A percentile compares a stretch with the other conserved stretches of the same genome.
Evolutionary conservation across 2,329 filamentous ascomycete genomes (phyloP).

Genomic region (Graphium sp.): DNA sequence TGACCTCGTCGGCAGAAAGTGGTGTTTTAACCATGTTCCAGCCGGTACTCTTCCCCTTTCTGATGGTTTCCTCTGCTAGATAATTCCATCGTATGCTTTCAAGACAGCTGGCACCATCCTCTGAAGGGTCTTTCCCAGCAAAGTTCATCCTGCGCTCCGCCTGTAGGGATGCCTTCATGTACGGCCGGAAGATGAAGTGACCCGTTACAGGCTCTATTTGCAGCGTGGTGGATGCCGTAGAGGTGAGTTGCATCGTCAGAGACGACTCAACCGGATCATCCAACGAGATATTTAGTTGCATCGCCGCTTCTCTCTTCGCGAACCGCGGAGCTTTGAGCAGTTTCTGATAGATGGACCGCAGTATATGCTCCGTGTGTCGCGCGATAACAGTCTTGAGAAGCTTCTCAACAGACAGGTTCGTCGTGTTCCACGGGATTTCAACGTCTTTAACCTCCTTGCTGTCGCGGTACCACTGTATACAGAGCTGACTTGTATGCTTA

Average conservation of each 20-base stretch:
- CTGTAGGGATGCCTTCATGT: constrained; percentile 33
- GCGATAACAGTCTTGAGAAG: constrained; percentile 62
- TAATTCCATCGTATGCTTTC: constrained; percentile 45
- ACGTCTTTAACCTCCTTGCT: constrained; percentile 55
- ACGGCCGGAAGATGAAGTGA: constrained; percentile 53
- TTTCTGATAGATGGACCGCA: constrained; percentile 47
- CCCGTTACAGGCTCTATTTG: constrained; percentile 67
- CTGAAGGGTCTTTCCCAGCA: constrained; percentile 32
- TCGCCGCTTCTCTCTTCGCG: constrained; percentile 35
- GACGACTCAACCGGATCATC: constrained; percentile 49
- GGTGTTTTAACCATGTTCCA: constrained; percentile 40
- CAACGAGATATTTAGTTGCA: constrained; percentile 39
- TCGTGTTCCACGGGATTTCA: constrained; percentile 50
- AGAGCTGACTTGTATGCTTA: constrained; percentile 35
- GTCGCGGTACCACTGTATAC: constrained; percentile 70
- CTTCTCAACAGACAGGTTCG: constrained; percentile 53
- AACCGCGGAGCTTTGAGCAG: constrained; percentile 45
- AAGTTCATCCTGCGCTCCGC: constrained; percentile 50
- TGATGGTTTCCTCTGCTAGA: constrained; percentile 43
- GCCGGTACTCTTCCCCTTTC: constrained; percentile 41
- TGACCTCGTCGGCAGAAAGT: constrained; percentile 34
- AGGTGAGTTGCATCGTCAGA: constrained; percentile 48
- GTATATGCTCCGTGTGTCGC: constrained; percentile 54
- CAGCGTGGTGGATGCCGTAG: constrained; percentile 17
- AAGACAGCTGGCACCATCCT: constrained; percentile 39